Evolutionary conservation across 1,139 yeast species (phyloP).

Genomic region (Yamadazyma songkhlaensis): DNA sequence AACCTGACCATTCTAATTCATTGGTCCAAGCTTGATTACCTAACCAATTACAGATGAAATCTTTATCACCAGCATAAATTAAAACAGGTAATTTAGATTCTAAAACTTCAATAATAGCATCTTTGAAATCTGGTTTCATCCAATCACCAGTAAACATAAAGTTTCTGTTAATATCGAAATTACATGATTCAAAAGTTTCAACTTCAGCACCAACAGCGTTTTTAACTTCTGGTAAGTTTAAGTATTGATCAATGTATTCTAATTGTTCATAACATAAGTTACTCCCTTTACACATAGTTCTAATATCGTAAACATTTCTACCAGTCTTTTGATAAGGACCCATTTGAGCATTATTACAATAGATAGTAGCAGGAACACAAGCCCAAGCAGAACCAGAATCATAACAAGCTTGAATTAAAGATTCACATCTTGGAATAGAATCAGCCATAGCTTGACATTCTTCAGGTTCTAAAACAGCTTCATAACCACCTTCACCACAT

Average conservation of each 20-base stretch:
- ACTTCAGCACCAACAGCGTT: slow-evolving; percentile 92
- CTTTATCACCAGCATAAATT: slow-evolving; percentile 84
- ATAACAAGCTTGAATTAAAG: slow-evolving; percentile 80
- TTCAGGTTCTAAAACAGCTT: slow-evolving; percentile 73
- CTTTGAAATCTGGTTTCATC: slow-evolving; percentile 84
- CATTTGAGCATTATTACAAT: slow-evolving; percentile 85
- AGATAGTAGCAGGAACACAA: slow-evolving; percentile 90
- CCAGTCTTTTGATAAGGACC: slow-evolving; percentile 91
- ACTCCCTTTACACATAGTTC: slow-evolving; percentile 80
- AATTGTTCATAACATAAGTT: slow-evolving; percentile 62
- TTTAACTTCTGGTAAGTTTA: slow-evolving; percentile 44
- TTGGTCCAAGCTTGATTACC: slow-evolving; percentile 86
- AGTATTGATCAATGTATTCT: slow-evolving; percentile 31
- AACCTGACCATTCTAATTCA: slow-evolving; percentile 63
- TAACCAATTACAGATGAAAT: slow-evolving; percentile 83
- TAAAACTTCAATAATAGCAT: slow-evolving; percentile 50
- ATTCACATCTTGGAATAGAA: slow-evolving; percentile 76
- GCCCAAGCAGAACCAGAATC: slow-evolving; percentile 75
- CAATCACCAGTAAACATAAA: slow-evolving; percentile 87
- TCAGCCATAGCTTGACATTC: slow-evolving; percentile 77
- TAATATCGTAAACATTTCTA: slow-evolving; percentile 88
- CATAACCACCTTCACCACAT: slow-evolving; percentile 90
- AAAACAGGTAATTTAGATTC: slow-evolving; percentile 64
- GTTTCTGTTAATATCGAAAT: slow-evolving; percentile 78
- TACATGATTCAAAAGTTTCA: slow-evolving; percentile 78